Base-by-base conservation (phyloP, 2,329 filamentous ascomycete species). In the Xylaria sp. region DNA sequence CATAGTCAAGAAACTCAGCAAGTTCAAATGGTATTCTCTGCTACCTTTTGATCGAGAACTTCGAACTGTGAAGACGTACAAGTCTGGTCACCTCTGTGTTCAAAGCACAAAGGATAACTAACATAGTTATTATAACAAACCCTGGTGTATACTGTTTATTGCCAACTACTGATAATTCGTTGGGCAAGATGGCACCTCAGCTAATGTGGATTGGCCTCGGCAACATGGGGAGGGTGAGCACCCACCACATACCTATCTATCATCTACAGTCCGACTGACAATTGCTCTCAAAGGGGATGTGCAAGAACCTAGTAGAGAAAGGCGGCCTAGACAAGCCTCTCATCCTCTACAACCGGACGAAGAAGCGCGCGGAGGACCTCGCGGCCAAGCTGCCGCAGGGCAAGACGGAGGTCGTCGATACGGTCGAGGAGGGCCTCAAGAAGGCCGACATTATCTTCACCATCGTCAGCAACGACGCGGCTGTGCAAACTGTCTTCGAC, bases 191-290 rank as follows among this genome's bases (percentile, higher is more conserved):
- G 83, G 74, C 81, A 40, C 78, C 80, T 52, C 84, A 82, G 72
- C 67, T 94, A 47, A 80, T 91, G 64, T 95, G 86, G 85, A 85
- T 95, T 50, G 91, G 92, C 52, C 81, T 96, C 46, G 91, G 91
- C 48, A 95, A 95, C 71, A 96, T 96, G 85, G 92, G 90, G 62
- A 82, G 87, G 68, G 89, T 89, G 76, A 76, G 83, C 73, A 24
- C 39, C 6, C 16, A 41, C 16, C 46, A 20, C 11, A 39, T 17
- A 7, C 26, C 16, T 22, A 4, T 45, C 39, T 40, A 24, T 44
- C 24, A n/a, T 21, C 4, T 50, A 13, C 13, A 24, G 54, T 56
- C 44, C 17, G 54, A 55, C 53, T 69, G 51, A 57, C 39, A n/a
- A n/a, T n/a, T n/a, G 8, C 26, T n/a, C 43, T 13, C 45, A 11